A percentile compares a stretch with the other conserved stretches of the same genome.
These are phyloP conservation scores for Chlorella sorokiniana DNA, from an alignment of 139 green algal genomes.

Conservation along the genomic window DNA sequence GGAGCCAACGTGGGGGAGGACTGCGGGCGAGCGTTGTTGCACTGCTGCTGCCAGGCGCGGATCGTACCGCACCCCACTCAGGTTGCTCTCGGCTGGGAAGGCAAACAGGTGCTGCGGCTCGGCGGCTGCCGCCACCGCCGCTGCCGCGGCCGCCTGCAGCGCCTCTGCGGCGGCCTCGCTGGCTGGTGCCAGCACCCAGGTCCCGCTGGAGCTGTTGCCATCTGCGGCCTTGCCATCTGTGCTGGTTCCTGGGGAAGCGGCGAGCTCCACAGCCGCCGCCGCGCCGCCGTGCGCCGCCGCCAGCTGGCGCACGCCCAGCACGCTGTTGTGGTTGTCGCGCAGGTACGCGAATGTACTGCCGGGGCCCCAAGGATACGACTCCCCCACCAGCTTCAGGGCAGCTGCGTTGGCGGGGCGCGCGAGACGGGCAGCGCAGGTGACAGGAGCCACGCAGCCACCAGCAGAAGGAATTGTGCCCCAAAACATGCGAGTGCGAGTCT, in stretches of 20 bases:
- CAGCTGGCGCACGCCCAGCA: slow-evolving; percentile 80
- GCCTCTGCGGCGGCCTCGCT: background rate
- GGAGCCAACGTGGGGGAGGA: background rate
- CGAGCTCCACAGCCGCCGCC: slow-evolving; percentile 29
- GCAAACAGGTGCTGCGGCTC: slow-evolving; percentile 68
- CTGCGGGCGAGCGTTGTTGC: slow-evolving; percentile 1
- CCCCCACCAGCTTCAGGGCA: slow-evolving; percentile 80
- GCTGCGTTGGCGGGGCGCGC: slow-evolving; percentile 8
- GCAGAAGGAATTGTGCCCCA: background rate
- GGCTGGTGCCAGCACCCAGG: background rate
- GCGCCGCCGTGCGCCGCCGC: slow-evolving; percentile 54
- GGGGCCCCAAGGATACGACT: slow-evolving; percentile 78
- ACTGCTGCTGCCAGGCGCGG: slow-evolving; percentile 34
- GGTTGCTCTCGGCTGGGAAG: slow-evolving; percentile 88
- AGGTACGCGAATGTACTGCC: slow-evolving; percentile 61
- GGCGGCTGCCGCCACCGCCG: background rate
- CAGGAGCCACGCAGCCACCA: background rate
- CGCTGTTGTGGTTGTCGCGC: slow-evolving; percentile 80
- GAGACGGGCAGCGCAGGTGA: background rate
- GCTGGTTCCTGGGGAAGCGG: background rate
- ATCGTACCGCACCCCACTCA: slow-evolving; percentile 69
- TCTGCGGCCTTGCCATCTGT: background rate
- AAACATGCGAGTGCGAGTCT: too few relatives aligned
- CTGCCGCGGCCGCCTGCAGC: slow-evolving; percentile 14
- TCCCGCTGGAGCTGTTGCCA: slow-evolving; percentile 12